Base-by-base conservation (phyloP, 345 rosid species). In the Hibiscus mutabilis region DNA sequence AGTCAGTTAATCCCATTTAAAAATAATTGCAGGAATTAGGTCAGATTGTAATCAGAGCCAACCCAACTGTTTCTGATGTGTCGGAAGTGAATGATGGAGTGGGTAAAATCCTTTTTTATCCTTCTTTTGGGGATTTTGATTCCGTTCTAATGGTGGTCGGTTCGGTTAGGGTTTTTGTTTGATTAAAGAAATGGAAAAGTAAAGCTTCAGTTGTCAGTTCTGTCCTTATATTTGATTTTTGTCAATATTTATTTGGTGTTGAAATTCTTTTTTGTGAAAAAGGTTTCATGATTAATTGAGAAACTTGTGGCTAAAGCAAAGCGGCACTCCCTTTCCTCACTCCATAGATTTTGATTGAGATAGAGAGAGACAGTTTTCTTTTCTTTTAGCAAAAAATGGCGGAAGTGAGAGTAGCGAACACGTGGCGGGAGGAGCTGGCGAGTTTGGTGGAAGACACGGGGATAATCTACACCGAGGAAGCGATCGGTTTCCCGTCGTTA, bases 401-500 rank as follows among this genome's bases (percentile, higher is more conserved):
- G 72, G 98, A 90, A 68, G 79, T 84, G 74, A 69, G 73, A 61
- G 80, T 84, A 12, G 49, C 69, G 62, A 77, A 73, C 79, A 79
- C 91, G 84, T 94, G 98, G 98, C 86, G 75, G 51, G 96, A 91
- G 52, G 97, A 91, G 66, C 74, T 86, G 25, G 85, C 84, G 4
- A 86, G 90, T 79, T 74, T 94, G 56, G 80, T 85, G 59, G 90
- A 82, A 69, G 92, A 84, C 47, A 66, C 84, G 9, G 87, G 74
- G 31, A 47, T 82, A 24, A 75, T 69, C 0, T 85, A 86, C 83
- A 79, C 80, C 44, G 82, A 71, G 4, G 87, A 89, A 29, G 72
- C 84, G 25, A 71, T 77, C 6, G 83, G 80, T 47, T 19, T 79
- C 22, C 24, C 86, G 59, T 22, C 73, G 68, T 25, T 46, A 15